These are phyloP conservation scores for Viridothelium virens DNA, from an alignment of 495 filamentous ascomycete genomes.

Conservation along the genomic window DNA sequence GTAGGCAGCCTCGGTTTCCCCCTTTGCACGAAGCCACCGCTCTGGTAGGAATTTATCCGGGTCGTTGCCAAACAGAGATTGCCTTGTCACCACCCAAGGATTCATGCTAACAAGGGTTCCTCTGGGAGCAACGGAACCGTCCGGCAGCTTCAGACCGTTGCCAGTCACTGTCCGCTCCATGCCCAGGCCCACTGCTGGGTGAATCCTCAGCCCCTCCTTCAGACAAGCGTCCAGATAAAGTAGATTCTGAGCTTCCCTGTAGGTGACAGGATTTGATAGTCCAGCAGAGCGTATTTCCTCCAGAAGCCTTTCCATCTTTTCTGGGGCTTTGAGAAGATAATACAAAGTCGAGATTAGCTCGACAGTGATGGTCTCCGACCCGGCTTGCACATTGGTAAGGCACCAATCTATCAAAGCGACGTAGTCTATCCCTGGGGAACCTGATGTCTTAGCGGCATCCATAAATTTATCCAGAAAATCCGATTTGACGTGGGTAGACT, in stretches of 20 bases:
- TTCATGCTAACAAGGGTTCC: conserved; percentile 45
- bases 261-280: conserved; percentile 36
- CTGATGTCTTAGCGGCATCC: not conserved
- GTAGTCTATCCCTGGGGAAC: not conserved
- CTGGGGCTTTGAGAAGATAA: conserved; percentile 49
- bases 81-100: conserved; percentile 22
- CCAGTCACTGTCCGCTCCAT: conserved; percentile 38
- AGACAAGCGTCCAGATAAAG: conserved; percentile 29
- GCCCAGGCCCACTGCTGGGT: conserved; percentile 24
- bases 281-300: conserved; percentile 47
- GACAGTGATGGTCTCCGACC: conserved; percentile 56
- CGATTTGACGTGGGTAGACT: not conserved
- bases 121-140: conserved; percentile 2
- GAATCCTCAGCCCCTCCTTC: conserved; percentile 31
- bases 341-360: conserved; percentile 54
- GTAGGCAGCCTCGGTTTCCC: not conserved
- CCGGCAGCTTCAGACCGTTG: conserved; percentile 47
- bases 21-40: conserved; percentile 33
- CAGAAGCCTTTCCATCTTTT: conserved; percentile 38
- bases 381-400: conserved; percentile 21
- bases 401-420: not conserved
- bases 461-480: not conserved
- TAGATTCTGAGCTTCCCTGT: conserved; percentile 10
- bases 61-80: not conserved
- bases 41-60: conserved; percentile 35